phyloP scores from a whole-genome alignment of 2,329 filamentous ascomycete species.

The Nemania diffusa region DNA sequence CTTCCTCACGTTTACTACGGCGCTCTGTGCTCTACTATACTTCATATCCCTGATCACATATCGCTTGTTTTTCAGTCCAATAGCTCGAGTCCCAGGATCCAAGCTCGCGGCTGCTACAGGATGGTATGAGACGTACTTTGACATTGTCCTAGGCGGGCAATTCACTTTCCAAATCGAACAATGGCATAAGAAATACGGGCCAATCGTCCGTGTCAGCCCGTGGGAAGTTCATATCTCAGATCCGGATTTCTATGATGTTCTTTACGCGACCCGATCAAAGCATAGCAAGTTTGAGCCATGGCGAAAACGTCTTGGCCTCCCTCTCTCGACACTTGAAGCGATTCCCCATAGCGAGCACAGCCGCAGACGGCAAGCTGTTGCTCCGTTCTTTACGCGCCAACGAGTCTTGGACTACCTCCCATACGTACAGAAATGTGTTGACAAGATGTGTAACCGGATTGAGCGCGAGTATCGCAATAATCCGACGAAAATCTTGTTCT shows the following conservation, averaged over 20 bases:
- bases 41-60: not conserved
- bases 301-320: not conserved
- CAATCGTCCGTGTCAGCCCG: not conserved
- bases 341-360: not conserved
- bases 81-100: not conserved
- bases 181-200: not conserved
- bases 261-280: not conserved
- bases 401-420: not conserved
- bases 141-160: not conserved
- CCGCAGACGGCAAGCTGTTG: not conserved
- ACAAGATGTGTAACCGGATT: not conserved
- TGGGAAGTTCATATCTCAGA: not conserved
- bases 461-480: not conserved
- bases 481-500: not conserved
- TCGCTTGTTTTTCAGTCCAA: not conserved
- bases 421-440: not conserved
- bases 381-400: not conserved
- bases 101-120: not conserved
- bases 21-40: not conserved
- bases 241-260: not conserved
- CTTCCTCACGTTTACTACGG: not conserved
- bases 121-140: not conserved
- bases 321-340: not conserved
- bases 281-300: not conserved
- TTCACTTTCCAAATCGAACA: not conserved